Evolutionary conservation across 345 rosid genomes (phyloP).

Genomic region (Brassica rapa): DNA sequence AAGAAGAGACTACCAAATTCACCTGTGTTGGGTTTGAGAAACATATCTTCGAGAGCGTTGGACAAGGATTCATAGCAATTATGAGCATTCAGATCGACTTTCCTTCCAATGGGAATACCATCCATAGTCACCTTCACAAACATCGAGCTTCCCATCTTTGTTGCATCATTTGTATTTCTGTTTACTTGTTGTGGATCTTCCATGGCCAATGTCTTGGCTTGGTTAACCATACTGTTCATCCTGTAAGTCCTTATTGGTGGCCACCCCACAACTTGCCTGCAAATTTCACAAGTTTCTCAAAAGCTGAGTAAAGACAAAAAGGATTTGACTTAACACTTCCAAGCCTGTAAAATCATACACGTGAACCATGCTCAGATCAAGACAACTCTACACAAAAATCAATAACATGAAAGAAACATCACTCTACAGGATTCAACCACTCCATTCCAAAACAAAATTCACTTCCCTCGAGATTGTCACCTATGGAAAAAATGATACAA

Average conservation of each 20-base stretch:
- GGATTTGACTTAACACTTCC: not conserved
- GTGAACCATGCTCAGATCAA: not conserved
- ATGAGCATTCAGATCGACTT: conserved; percentile 73
- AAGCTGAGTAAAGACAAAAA: not conserved
- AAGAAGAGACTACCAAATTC: too few species aligned
- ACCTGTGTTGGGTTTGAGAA: conserved; percentile 47
- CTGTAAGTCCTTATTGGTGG: conserved; percentile 86
- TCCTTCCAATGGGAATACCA: conserved; percentile 92
- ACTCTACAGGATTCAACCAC: conserved; percentile 4
- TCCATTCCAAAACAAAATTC: not conserved
- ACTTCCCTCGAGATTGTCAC: not conserved
- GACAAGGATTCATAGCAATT: conserved; percentile 73
- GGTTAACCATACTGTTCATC: conserved; percentile 78
- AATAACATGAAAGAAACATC: conserved; percentile 21
- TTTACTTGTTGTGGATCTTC: conserved; percentile 51
- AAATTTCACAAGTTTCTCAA: not conserved
- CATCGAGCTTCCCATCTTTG: conserved; percentile 49
- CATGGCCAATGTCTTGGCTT: conserved; percentile 51
- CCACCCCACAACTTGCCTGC: conserved; percentile 93
- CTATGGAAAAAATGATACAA: not conserved
- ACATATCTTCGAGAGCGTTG: conserved; percentile 72
- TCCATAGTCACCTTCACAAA: conserved; percentile 96
- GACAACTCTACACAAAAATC: conserved; percentile 6
- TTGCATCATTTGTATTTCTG: conserved; percentile 36
- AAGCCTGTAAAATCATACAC: not conserved